Conservation (phyloP, 2,329 filamentous ascomycete genomes). For the Tolypocladium ovalisporum region DNA sequence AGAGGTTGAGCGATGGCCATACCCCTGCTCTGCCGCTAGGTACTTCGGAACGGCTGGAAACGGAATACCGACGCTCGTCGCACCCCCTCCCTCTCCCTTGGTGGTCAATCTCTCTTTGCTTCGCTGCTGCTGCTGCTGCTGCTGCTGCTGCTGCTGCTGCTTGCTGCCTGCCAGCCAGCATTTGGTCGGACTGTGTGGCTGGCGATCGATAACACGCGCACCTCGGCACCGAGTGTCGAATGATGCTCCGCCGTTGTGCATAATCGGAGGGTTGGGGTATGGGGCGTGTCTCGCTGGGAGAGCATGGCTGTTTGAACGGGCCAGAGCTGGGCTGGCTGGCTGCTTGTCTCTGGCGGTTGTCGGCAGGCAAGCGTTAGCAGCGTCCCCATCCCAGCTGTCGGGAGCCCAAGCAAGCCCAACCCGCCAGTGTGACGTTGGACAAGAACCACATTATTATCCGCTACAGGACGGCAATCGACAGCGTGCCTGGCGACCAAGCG, state of each 20-base stretch:
- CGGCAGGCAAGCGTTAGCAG: background rate
- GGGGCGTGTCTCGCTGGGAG: background rate
- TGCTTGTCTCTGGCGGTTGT: background rate
- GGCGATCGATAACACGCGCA: conserved; percentile 1
- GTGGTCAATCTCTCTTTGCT: background rate
- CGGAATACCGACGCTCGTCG: conserved; percentile 7
- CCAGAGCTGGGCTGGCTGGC: background rate
- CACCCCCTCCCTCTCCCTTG: background rate
- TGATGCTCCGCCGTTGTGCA: conserved; percentile 4
- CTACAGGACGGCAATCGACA: conserved; percentile 6
- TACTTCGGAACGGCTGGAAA: conserved; percentile 9
- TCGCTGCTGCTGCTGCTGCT: background rate
- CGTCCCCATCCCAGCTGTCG: background rate
- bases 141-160: no score
- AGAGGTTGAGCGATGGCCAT: background rate
- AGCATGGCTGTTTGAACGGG: background rate
- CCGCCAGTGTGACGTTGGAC: conserved; percentile 4
- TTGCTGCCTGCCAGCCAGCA: background rate
- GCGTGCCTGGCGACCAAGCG: conserved; percentile 6
- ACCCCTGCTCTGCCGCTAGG: conserved; percentile 2
- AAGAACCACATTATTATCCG: conserved; percentile 5
- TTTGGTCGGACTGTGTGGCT: background rate
- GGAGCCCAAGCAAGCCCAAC: background rate
- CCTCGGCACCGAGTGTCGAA: background rate
- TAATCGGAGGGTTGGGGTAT: conserved; percentile 5